These are phyloP conservation scores for Aspergillus campestris DNA, from an alignment of 495 filamentous ascomycete genomes.

Conservation along the genomic window DNA sequence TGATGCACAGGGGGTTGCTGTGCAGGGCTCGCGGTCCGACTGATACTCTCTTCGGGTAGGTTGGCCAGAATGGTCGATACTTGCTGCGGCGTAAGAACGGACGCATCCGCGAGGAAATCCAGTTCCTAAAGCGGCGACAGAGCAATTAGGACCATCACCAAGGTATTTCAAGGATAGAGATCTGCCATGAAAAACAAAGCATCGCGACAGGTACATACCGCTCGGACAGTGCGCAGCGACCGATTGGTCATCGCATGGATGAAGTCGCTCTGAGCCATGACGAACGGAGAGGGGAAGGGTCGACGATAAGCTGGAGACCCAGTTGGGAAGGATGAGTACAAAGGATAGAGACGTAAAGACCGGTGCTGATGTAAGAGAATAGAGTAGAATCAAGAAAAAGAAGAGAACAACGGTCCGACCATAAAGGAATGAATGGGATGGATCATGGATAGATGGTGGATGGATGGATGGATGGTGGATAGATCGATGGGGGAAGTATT, in stretches of 20 bases:
- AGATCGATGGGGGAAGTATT: too few relatives aligned
- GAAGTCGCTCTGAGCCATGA: slow-evolving; percentile 36
- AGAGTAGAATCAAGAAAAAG: background rate
- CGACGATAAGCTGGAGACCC: background rate
- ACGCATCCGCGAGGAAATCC: slow-evolving; percentile 74
- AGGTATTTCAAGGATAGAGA: too few relatives aligned
- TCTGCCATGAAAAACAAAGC: background rate
- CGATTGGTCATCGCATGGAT: slow-evolving; percentile 56
- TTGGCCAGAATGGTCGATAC: slow-evolving; percentile 63
- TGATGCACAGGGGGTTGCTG: slow-evolving; percentile 12
- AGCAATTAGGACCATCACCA: background rate
- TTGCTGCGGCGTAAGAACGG: slow-evolving; percentile 60
- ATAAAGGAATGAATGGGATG: too few relatives aligned
- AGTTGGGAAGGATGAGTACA: background rate
- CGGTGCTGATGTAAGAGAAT: background rate
- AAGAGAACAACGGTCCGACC: too few relatives aligned
- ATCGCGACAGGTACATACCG: slow-evolving; percentile 40
- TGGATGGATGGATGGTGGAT: background rate
- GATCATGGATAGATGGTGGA: background rate
- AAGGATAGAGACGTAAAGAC: background rate
- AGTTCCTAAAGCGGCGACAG: slow-evolving; percentile 58
- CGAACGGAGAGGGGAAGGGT: slow-evolving; percentile 1
- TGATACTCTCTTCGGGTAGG: slow-evolving; percentile 56
- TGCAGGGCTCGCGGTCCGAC: slow-evolving; percentile 28
- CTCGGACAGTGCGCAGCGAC: slow-evolving; percentile 78